A percentile compares a stretch with the other conserved stretches of the same genome.
Evolutionary conservation across 2,329 filamentous ascomycete genomes (phyloP).

Genomic region (Ramularia collo-cygni): DNA sequence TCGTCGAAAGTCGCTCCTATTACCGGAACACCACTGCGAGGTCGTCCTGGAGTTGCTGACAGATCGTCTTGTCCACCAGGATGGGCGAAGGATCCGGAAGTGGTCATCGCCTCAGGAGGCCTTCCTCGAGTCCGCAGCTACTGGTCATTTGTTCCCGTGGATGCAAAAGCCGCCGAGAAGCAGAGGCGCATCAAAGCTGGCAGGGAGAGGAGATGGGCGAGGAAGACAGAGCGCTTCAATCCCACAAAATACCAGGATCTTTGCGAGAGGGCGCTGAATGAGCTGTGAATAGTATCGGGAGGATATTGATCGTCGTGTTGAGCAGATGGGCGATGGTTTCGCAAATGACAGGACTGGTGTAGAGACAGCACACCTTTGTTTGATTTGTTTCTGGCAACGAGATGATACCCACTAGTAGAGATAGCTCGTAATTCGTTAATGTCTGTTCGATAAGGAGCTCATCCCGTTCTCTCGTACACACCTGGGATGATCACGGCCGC

Average conservation of each 20-base stretch:
- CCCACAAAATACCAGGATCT: conserved; percentile 21
- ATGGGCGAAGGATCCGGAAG: background rate
- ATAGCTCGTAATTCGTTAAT: too few relatives aligned
- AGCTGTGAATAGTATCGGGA: conserved; percentile 25
- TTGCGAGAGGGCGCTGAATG: conserved; percentile 25
- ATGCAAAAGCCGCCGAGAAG: conserved; percentile 23
- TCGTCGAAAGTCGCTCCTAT: conserved; percentile 7
- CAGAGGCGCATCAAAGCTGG: conserved; percentile 23
- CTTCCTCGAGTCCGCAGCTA: conserved; percentile 11
- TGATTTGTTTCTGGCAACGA: too few relatives aligned
- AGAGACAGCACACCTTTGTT: too few relatives aligned
- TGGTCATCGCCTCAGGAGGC: too few relatives aligned
- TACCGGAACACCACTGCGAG: background rate
- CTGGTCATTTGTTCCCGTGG: conserved; percentile 23
- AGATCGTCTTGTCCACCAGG: background rate
- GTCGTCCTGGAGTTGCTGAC: conserved; percentile 8
- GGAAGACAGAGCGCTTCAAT: conserved; percentile 21
- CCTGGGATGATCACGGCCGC: too few relatives aligned
- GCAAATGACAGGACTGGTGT: too few relatives aligned
- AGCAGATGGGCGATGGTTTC: too few relatives aligned
- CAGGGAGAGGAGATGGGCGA: conserved; percentile 22
- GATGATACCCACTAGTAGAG: too few relatives aligned
- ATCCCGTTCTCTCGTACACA: too few relatives aligned
- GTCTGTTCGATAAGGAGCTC: too few relatives aligned
- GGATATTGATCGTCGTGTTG: too few relatives aligned